Conservation (phyloP, 1,284 basidiomycete genomes). For the Puccinia coronata region DNA sequence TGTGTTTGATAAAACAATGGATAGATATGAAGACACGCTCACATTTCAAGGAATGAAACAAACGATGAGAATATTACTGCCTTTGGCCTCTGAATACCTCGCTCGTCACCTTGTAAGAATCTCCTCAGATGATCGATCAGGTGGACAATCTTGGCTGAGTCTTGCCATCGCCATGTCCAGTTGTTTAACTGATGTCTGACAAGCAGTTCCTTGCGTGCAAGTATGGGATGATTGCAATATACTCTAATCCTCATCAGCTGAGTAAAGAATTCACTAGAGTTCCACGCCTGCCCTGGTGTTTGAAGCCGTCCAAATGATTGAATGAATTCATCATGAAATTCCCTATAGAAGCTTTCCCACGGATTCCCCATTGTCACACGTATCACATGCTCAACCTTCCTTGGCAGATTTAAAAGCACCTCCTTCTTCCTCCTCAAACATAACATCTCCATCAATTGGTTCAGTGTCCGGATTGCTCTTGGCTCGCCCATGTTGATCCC, state of each 20-base stretch:
- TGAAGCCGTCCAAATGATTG: not conserved
- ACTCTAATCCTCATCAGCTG: not conserved
- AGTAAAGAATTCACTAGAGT: not conserved
- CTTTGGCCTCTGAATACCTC: not conserved
- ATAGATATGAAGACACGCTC: too few relatives aligned
- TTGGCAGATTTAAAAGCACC: conserved; percentile 2
- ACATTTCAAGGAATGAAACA: conserved; percentile 1
- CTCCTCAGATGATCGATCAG: not conserved
- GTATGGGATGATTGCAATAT: conserved; percentile 4
- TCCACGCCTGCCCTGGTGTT: not conserved
- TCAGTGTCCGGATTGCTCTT: not conserved
- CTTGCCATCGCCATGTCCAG: conserved; percentile 18
- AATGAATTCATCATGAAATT: not conserved
- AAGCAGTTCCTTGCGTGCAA: not conserved
- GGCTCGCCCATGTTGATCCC: not conserved
- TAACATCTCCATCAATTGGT: not conserved
- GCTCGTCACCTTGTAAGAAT: not conserved
- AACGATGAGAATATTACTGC: conserved; percentile 4
- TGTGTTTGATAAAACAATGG: not conserved
- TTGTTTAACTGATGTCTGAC: not conserved
- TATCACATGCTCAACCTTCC: not conserved
- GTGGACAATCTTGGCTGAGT: not conserved
- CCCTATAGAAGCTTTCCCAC: not conserved
- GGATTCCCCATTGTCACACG: not conserved
- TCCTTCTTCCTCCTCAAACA: conserved; percentile 20